Percentiles rank a stretch among this genome's conserved stretches.
Evolutionary conservation across 805 yeast species (phyloP).

Genomic region (Candida maesae): DNA sequence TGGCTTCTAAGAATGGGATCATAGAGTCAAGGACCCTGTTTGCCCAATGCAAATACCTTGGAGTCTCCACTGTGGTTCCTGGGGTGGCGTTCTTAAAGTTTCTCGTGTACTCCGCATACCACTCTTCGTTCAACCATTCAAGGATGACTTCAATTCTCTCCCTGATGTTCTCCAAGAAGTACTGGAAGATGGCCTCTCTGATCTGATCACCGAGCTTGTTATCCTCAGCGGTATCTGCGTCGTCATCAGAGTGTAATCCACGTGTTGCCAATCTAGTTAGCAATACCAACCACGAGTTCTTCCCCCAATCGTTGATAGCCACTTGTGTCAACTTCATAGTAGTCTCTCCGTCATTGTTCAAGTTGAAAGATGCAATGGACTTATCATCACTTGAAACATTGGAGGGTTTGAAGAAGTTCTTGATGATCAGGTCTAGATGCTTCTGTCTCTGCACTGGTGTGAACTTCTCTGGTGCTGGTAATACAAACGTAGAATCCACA

Average conservation of each 20-base stretch:
- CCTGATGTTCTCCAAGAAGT: constrained; percentile 70
- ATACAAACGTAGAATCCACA: constrained; percentile 42
- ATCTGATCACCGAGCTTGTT: constrained; percentile 55
- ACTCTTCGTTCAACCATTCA: constrained; percentile 95
- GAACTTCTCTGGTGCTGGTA: constrained; percentile 57
- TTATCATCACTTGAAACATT: constrained; percentile 25
- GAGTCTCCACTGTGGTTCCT: constrained; percentile 32
- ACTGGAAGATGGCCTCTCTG: constrained; percentile 66
- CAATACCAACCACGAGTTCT: constrained; percentile 71
- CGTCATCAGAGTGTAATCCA: constrained; percentile 48
- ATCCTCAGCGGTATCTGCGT: too few relatives aligned
- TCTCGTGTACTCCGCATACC: constrained; percentile 57
- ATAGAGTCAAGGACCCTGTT: constrained; percentile 68
- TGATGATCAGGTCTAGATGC: constrained; percentile 54
- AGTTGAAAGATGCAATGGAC: constrained; percentile 17
- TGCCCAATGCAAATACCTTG: constrained; percentile 66
- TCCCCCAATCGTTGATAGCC: constrained; percentile 50
- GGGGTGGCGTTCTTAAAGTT: constrained; percentile 25
- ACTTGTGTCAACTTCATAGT: constrained; percentile 27
- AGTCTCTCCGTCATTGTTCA: constrained; percentile 21
- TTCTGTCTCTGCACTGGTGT: constrained; percentile 46
- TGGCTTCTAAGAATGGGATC: constrained; percentile 78
- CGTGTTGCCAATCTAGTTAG: constrained; percentile 78
- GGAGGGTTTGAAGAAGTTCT: constrained; percentile 52
- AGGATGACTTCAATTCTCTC: constrained; percentile 69